A percentile compares a stretch with the other conserved stretches of the same genome.
Evolutionary conservation across 345 rosid species (phyloP).

Genomic region (Punica granatum): DNA sequence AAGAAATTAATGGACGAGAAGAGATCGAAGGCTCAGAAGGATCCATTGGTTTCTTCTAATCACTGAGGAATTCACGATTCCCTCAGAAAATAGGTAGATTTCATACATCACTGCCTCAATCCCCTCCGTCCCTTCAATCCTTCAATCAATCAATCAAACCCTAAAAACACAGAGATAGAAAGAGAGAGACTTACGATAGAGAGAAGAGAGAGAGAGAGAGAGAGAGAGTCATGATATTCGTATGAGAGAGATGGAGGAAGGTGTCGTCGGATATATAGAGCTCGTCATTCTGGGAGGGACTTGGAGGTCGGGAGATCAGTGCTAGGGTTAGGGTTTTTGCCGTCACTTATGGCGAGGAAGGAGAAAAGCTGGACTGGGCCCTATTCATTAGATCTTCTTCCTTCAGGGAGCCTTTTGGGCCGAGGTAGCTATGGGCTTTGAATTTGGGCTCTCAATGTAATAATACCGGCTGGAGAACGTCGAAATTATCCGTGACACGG

Average conservation of each 20-base stretch:
- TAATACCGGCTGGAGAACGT: no score
- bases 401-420: background rate
- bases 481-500: no score
- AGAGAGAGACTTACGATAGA: background rate
- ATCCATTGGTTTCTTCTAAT: conserved; percentile 2
- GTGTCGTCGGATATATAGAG: background rate
- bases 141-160: background rate
- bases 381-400: background rate
- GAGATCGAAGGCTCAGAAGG: background rate
- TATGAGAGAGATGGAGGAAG: background rate
- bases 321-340: conserved; percentile 1
- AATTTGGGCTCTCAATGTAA: background rate
- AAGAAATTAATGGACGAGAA: background rate
- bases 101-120: background rate
- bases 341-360: background rate
- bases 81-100: conserved; percentile 6
- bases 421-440: background rate
- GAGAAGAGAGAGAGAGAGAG: background rate
- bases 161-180: background rate
- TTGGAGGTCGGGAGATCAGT: no score
- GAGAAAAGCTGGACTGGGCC: background rate
- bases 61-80: background rate
- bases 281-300: background rate
- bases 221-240: background rate
- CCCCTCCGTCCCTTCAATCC: background rate